Conservation (phyloP, 768 basidiomycete species). For the Calocera cornea region DNA sequence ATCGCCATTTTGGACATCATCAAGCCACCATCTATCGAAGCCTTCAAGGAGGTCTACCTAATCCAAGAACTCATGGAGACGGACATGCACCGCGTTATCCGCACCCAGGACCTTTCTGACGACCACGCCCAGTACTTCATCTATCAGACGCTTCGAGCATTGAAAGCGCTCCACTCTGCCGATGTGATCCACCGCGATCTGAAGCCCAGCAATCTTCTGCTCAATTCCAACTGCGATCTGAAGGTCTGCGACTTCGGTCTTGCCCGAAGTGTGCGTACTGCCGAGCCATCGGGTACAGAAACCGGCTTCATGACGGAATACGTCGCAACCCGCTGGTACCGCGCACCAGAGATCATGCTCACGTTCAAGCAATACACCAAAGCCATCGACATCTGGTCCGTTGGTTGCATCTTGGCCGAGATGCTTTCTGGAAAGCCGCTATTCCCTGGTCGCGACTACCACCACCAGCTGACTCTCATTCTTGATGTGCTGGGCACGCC, state of each 20-base stretch:
- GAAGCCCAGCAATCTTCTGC: slow-evolving; percentile 86
- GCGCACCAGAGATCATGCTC: slow-evolving; percentile 38
- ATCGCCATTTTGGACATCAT: slow-evolving; percentile 93
- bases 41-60: slow-evolving; percentile 73
- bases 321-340: slow-evolving; percentile 75
- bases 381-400: slow-evolving; percentile 33
- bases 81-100: slow-evolving; percentile 90
- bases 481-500: slow-evolving; percentile 88
- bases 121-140: slow-evolving; percentile 89
- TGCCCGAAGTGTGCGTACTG: slow-evolving; percentile 36
- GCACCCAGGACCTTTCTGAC: slow-evolving; percentile 85
- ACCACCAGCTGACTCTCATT: slow-evolving; percentile 85
- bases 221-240: slow-evolving; percentile 94
- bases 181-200: slow-evolving; percentile 92
- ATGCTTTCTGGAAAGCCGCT: slow-evolving; percentile 85
- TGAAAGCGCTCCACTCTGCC: slow-evolving; percentile 90
- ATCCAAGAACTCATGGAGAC: slow-evolving; percentile 61
- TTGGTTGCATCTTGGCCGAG: slow-evolving; percentile 66
- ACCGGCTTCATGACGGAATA: slow-evolving; percentile 61
- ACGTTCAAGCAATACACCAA: slow-evolving; percentile 36
- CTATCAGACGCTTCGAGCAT: slow-evolving; percentile 87
- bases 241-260: slow-evolving; percentile 89
- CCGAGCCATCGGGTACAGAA: slow-evolving; percentile 21
- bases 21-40: slow-evolving; percentile 55
- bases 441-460: slow-evolving; percentile 93